Percentiles rank a stretch among this genome's conserved stretches.
Conservation (phyloP, 768 basidiomycete species). For the Lyophyllum decastes region DNA sequence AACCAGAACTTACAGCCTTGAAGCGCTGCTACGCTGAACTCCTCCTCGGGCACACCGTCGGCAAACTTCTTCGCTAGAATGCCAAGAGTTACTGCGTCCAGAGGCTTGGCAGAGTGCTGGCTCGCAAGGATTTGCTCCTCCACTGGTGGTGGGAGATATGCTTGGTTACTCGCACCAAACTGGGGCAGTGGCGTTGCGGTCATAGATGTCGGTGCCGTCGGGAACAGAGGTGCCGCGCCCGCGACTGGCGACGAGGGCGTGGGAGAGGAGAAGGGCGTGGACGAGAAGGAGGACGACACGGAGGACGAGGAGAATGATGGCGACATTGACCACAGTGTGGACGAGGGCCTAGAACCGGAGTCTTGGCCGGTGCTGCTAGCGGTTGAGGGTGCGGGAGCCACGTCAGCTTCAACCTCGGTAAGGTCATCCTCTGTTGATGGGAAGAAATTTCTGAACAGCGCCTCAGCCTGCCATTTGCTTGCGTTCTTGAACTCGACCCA, state of each 20-base stretch:
- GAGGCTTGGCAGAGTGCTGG: slow-evolving; percentile 64
- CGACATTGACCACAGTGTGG: slow-evolving; percentile 25
- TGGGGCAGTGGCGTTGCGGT: slow-evolving; percentile 30
- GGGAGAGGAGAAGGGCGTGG: slow-evolving; percentile 46
- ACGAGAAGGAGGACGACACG: slow-evolving; percentile 33
- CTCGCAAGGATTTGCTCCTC: slow-evolving; percentile 58
- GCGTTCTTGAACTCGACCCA: slow-evolving; percentile 92
- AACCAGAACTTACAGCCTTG: slow-evolving; percentile 76
- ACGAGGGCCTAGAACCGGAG: slow-evolving; percentile 12
- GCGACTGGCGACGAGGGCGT: slow-evolving; percentile 35
- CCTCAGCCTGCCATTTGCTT: slow-evolving; percentile 82
- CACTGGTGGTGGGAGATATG: slow-evolving; percentile 65
- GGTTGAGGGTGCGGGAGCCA: slow-evolving; percentile 7
- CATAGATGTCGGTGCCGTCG: slow-evolving; percentile 16
- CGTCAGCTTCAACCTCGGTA: slow-evolving; percentile 31
- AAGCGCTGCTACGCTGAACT: slow-evolving; percentile 87
- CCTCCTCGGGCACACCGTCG: slow-evolving; percentile 79
- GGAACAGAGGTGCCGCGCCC: slow-evolving; percentile 23
- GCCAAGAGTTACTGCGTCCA: slow-evolving; percentile 64
- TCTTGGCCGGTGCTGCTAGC: not conserved
- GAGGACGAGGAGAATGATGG: slow-evolving; percentile 26
- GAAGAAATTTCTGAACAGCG: slow-evolving; percentile 90
- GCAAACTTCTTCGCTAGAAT: slow-evolving; percentile 78
- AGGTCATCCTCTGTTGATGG: slow-evolving; percentile 63
- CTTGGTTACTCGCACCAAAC: slow-evolving; percentile 59